Evolutionary conservation across 2,329 filamentous ascomycete species (phyloP).

Genomic region (Penicillium sp.): DNA sequence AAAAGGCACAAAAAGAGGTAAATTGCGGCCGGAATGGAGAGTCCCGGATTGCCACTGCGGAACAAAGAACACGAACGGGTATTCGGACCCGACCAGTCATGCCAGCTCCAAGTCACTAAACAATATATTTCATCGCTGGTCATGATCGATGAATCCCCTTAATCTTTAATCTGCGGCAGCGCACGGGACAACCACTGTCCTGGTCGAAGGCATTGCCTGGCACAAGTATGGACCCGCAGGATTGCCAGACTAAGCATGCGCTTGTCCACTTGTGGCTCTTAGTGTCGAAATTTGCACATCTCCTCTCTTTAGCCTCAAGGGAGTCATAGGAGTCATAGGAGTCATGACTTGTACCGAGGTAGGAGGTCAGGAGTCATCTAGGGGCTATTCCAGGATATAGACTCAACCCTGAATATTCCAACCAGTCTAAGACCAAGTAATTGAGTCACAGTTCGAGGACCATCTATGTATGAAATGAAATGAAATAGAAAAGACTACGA

Average conservation of each 20-base stretch:
- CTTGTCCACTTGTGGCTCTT: slow-evolving; percentile 4
- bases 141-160: slow-evolving; percentile 18
- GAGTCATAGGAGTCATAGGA: background rate
- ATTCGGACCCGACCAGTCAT: slow-evolving; percentile 12
- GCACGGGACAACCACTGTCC: slow-evolving; percentile 16
- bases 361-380: background rate
- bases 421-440: too few relatives aligned
- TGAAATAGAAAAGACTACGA: background rate
- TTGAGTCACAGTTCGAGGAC: background rate
- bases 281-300: background rate
- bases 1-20: background rate
- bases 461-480: background rate
- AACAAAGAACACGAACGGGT: slow-evolving; percentile 8
- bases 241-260: slow-evolving; percentile 11
- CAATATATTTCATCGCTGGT: slow-evolving; percentile 23
- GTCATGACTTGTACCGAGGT: background rate
- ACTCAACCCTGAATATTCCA: background rate
- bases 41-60: slow-evolving; percentile 20
- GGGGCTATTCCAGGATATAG: background rate
- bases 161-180: background rate
- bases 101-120: slow-evolving; percentile 3
- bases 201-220: background rate
- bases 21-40: slow-evolving; percentile 12
- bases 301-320: background rate
- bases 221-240: slow-evolving; percentile 12